Conservation (phyloP, 371 early-diverging fungal species). For the Apophysomyces ossiformis region DNA sequence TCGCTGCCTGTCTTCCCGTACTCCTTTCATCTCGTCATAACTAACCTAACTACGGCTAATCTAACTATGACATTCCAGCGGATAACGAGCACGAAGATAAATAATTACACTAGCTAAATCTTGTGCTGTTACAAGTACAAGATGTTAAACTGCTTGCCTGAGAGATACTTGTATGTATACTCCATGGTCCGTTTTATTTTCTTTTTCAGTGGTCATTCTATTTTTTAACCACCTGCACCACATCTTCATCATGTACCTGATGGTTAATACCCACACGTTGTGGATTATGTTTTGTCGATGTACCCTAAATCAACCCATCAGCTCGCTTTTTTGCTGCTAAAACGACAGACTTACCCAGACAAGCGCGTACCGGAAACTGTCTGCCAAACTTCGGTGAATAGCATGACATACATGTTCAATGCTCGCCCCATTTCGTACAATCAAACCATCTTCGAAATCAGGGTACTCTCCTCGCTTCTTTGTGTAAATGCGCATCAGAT, state of each 20-base stretch:
- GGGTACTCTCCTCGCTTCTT: slow-evolving; percentile 97
- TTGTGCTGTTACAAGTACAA: too few species aligned
- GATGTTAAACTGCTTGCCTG: not conserved
- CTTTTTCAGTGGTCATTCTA: slow-evolving; percentile 21
- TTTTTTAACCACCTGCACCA: slow-evolving; percentile 92
- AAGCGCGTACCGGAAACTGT: slow-evolving; percentile 92
- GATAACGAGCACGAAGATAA: too few species aligned
- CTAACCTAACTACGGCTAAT: too few species aligned
- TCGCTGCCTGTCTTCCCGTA: too few species aligned
- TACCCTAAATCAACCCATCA: slow-evolving; percentile 57
- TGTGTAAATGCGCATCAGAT: slow-evolving; percentile 94
- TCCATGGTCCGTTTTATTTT: not conserved
- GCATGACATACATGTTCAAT: slow-evolving; percentile 97
- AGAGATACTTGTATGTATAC: not conserved
- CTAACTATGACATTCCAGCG: too few species aligned
- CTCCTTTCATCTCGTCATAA: too few species aligned
- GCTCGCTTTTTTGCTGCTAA: not conserved
- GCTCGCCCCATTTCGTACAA: slow-evolving; percentile 86
- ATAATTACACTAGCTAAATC: too few species aligned
- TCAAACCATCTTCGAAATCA: slow-evolving; percentile 96
- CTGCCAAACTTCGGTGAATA: slow-evolving; percentile 92
- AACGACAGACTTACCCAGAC: slow-evolving; percentile 72
- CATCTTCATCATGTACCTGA: slow-evolving; percentile 96
- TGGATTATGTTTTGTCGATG: slow-evolving; percentile 94
- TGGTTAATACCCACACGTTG: slow-evolving; percentile 97